Conservation (phyloP, 164 flowering plant genomes). For the Taxillus chinensis region DNA sequence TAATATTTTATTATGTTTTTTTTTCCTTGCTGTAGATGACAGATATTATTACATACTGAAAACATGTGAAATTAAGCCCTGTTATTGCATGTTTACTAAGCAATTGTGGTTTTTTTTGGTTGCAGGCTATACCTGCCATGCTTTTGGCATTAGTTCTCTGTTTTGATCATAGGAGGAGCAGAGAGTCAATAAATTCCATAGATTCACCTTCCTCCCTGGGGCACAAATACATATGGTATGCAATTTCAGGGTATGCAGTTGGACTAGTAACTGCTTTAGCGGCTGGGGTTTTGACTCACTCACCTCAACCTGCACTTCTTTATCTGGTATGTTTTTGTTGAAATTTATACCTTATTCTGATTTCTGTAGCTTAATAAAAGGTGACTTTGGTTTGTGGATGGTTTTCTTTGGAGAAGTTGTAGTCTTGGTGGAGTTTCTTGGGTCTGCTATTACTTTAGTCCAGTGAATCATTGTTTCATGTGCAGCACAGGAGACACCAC, state of each 20-base stretch:
- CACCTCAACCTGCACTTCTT: conserved; percentile 95
- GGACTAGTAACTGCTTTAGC: conserved; percentile 74
- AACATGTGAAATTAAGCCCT: neutral
- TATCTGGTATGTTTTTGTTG: conserved; percentile 54
- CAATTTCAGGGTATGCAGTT: conserved; percentile 69
- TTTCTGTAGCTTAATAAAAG: no score
- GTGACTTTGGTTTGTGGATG: no score
- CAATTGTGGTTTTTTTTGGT: conserved; percentile 10
- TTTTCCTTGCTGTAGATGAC: no score
- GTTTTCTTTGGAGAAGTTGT: no score
- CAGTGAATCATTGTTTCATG: no score
- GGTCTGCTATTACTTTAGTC: no score
- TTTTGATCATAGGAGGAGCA: conserved; percentile 67
- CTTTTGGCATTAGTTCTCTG: conserved; percentile 85
- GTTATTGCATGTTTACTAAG: neutral
- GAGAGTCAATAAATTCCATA: conserved; percentile 33
- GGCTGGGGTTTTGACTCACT: conserved; percentile 75
- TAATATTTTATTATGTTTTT: no score
- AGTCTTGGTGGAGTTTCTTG: no score
- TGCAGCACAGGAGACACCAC: no score
- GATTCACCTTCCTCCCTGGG: conserved; percentile 48
- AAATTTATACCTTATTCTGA: neutral
- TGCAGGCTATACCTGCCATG: conserved; percentile 97
- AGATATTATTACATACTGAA: no score
- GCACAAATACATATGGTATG: conserved; percentile 88